phyloP scores from a whole-genome alignment of 2,329 filamentous ascomycete species.

The Biscogniauxia mediterranea region DNA sequence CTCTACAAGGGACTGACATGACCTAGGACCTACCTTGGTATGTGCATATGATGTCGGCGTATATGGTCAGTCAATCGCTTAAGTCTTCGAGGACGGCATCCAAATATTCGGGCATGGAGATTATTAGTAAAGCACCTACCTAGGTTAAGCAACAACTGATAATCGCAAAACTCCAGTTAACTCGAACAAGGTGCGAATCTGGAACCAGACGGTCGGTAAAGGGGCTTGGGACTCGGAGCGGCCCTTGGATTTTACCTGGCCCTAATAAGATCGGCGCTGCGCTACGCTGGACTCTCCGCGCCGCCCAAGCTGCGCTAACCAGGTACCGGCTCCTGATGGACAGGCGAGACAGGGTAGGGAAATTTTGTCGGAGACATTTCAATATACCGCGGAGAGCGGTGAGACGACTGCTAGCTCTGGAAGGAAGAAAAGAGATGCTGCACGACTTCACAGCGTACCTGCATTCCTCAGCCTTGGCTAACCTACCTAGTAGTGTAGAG shows the following conservation, averaged over 20 bases:
- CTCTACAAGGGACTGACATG: constrained; percentile 23
- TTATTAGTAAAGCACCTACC: background rate
- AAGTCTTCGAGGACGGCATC: background rate
- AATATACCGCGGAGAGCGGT: constrained; percentile 1
- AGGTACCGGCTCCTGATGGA: constrained; percentile 1
- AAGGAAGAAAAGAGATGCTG: background rate
- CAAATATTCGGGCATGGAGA: background rate
- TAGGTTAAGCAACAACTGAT: background rate
- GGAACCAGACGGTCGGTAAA: background rate
- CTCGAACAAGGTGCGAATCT: background rate
- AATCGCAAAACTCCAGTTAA: background rate
- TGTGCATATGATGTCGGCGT: background rate
- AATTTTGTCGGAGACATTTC: background rate
- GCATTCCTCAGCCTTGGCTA: constrained; percentile 11
- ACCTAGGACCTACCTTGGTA: no score
- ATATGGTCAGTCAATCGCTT: background rate
- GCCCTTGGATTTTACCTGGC: background rate
- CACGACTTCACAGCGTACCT: constrained; percentile 17
- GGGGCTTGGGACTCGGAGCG: background rate
- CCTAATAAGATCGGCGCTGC: background rate
- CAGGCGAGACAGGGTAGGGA: background rate
- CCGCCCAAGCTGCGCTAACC: background rate
- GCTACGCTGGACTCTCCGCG: background rate
- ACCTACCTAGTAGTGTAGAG: constrained; percentile 7
- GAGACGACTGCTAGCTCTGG: background rate